A percentile compares a stretch with the other conserved stretches of the same genome.
Evolutionary conservation across 2,329 filamentous ascomycete species (phyloP).

Genomic region (Sclerotinia subarctica): DNA sequence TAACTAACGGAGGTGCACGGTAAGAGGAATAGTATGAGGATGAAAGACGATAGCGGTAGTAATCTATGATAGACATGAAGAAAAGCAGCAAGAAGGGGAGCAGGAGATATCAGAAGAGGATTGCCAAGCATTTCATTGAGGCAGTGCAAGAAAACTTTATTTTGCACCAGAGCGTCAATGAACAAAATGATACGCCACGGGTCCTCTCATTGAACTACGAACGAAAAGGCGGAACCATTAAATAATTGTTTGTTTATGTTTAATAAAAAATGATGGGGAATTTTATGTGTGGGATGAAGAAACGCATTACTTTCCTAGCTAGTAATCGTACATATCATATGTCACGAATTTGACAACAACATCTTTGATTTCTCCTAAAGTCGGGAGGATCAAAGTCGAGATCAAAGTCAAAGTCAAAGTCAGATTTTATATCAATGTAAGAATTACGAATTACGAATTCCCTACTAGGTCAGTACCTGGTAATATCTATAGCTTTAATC

Average conservation of each 20-base stretch:
- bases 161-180: conserved; percentile 12
- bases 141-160: conserved; percentile 18
- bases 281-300: neutral
- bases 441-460: neutral
- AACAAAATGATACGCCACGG: neutral
- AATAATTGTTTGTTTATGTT: neutral
- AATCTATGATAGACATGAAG: neutral
- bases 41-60: neutral
- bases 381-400: neutral
- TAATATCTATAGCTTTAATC: no score
- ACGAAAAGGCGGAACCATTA: neutral
- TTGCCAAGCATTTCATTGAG: conserved; percentile 20
- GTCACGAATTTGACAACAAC: no score
- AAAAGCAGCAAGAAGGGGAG: neutral
- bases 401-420: neutral
- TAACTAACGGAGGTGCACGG: neutral
- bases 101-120: neutral
- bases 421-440: neutral
- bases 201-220: neutral
- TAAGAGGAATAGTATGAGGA: neutral
- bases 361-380: neutral
- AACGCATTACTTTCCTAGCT: no score
- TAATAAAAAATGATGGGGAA: neutral
- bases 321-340: no score
- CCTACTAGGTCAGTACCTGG: no score